A percentile compares a stretch with the other conserved stretches of the same genome.
Evolutionary conservation across 176 grass and related monocot species (phyloP).

Genomic region (Dendrocalamus sinicus): DNA sequence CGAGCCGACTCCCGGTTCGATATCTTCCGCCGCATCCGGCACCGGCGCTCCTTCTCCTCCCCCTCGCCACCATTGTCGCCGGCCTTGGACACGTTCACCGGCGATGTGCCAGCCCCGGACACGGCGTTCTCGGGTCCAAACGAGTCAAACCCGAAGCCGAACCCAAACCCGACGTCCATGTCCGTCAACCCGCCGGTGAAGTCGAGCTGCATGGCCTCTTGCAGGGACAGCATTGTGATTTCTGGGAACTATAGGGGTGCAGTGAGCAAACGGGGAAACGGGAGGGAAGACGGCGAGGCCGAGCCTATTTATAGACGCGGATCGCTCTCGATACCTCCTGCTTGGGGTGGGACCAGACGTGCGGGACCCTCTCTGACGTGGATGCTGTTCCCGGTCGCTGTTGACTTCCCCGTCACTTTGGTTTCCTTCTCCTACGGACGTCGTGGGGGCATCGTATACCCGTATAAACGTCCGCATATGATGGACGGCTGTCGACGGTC

Average conservation of each 20-base stretch:
- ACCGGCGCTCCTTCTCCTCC: neutral
- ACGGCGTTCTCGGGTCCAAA: neutral
- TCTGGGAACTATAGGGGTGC: neutral
- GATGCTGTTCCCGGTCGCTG: neutral
- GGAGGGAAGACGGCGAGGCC: slow-evolving; percentile 14
- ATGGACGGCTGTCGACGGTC: neutral
- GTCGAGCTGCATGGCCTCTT: slow-evolving; percentile 43
- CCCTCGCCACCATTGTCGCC: too few species aligned
- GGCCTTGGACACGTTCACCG: too few species aligned
- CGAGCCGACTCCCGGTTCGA: slow-evolving; percentile 76
- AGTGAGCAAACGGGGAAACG: slow-evolving; percentile 4
- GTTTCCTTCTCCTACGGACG: neutral
- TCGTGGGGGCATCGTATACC: neutral
- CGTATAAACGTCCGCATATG: neutral
- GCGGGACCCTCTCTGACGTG: neutral
- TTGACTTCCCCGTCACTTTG: neutral
- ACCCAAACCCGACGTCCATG: slow-evolving; percentile 21
- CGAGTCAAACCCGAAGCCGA: neutral
- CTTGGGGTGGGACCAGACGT: neutral
- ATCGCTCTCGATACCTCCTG: too few species aligned
- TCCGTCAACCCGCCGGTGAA: slow-evolving; percentile 9
- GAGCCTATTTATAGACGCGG: slow-evolving; percentile 40
- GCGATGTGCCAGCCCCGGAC: neutral
- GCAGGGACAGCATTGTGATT: slow-evolving; percentile 35
- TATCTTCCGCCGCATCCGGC: slow-evolving; percentile 48